phyloP scores from a whole-genome alignment of 2,329 filamentous ascomycete species.

The Helotiales sp. region DNA sequence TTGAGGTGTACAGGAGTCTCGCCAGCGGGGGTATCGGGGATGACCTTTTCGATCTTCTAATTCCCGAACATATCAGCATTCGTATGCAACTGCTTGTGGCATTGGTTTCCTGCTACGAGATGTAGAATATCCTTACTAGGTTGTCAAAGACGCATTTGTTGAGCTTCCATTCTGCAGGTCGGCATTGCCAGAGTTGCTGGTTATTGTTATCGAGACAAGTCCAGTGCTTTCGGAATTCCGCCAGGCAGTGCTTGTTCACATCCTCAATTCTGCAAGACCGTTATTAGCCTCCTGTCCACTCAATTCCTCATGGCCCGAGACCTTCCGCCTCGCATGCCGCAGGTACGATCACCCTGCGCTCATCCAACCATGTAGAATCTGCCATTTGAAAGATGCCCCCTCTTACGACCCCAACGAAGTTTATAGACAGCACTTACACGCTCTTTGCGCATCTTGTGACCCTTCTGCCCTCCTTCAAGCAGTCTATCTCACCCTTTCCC shows the following conservation, averaged over 20 bases:
- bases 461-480: constrained; percentile 93
- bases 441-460: constrained; percentile 95
- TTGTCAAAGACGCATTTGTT: constrained; percentile 98
- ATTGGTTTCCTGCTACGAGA: background rate
- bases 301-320: background rate
- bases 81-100: background rate
- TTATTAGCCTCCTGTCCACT: constrained; percentile 17
- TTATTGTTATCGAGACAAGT: constrained; percentile 96
- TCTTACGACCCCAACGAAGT: background rate
- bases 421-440: constrained; percentile 72
- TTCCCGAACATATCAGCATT: constrained; percentile 1
- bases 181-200: constrained; percentile 96
- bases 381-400: background rate
- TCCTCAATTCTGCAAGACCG: constrained; percentile 74
- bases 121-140: constrained; percentile 65
- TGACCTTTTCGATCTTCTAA: constrained; percentile 80
- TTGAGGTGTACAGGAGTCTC: constrained; percentile 77
- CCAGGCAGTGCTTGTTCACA: constrained; percentile 92
- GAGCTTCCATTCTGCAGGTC: constrained; percentile 82
- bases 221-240: constrained; percentile 93
- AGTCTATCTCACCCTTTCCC: constrained; percentile 90
- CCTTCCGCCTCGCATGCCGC: background rate
- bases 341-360: background rate
- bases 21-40: constrained; percentile 74
- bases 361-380: background rate